These are phyloP conservation scores for Nigrospora osmanthi DNA, from an alignment of 2,329 filamentous ascomycete species.

Conservation along the genomic window DNA sequence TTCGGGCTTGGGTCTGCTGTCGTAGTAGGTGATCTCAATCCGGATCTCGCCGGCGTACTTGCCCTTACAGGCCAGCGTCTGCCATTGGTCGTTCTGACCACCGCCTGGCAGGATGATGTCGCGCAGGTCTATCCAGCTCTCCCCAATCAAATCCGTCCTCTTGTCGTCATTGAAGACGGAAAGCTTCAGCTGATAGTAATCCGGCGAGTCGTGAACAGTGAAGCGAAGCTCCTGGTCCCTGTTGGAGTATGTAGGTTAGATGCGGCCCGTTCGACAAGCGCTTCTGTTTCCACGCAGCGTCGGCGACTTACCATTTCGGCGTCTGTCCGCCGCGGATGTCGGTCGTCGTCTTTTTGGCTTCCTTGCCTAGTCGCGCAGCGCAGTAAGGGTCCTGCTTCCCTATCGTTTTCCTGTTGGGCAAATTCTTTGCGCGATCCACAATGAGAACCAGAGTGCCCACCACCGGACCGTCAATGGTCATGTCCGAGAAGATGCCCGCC, in stretches of 20 bases:
- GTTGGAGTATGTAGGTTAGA: constrained; percentile 3
- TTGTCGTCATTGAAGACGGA: constrained; percentile 98
- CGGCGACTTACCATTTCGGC: constrained; percentile 70
- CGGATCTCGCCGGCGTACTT: constrained; percentile 95
- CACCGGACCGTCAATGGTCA: constrained; percentile 83
- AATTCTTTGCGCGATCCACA: constrained; percentile 90
- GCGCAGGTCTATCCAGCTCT: constrained; percentile 80
- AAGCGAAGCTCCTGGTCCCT: constrained; percentile 99
- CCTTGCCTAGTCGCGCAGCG: constrained; percentile 86
- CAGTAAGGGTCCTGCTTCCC: constrained; percentile 98
- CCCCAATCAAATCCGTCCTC: constrained; percentile 92
- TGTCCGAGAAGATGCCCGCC: constrained; percentile 88
- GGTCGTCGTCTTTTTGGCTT: constrained; percentile 93
- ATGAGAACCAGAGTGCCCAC: constrained; percentile 91
- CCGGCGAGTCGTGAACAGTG: constrained; percentile 88
- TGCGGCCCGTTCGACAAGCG: not conserved
- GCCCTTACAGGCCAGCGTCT: constrained; percentile 75
- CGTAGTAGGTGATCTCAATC: constrained; percentile 95
- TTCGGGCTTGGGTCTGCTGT: constrained; percentile 74
- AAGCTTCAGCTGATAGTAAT: constrained; percentile 92
- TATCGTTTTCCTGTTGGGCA: constrained; percentile 94
- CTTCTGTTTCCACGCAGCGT: not conserved
- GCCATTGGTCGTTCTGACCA: constrained; percentile 92
- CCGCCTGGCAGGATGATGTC: constrained; percentile 77
- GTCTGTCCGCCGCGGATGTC: constrained; percentile 94